A percentile compares a stretch with the other conserved stretches of the same genome.
Conservation (phyloP, 2,329 filamentous ascomycete species). For the Sphaerulina musiva region DNA sequence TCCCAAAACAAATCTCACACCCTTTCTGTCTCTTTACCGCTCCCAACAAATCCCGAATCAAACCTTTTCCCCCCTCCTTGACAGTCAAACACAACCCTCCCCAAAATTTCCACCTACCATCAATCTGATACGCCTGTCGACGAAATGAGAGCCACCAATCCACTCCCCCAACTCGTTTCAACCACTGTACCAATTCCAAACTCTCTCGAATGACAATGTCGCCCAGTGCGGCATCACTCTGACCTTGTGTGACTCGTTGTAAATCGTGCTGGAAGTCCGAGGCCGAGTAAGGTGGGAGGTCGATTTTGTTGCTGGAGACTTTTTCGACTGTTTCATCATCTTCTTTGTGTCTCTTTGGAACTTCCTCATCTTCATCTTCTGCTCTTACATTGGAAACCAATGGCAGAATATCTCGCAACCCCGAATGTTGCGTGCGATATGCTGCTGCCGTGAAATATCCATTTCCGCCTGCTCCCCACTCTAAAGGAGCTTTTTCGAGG, state of each 20-base stretch:
- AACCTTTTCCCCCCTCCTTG: constrained; percentile 53
- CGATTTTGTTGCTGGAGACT: constrained; percentile 36
- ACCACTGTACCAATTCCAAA: constrained; percentile 27
- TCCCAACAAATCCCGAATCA: constrained; percentile 46
- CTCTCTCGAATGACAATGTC: constrained; percentile 42
- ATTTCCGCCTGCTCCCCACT: constrained; percentile 56
- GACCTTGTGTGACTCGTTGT: constrained; percentile 49
- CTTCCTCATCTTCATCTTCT: constrained; percentile 21
- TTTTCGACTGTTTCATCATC: no score
- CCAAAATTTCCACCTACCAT: constrained; percentile 59
- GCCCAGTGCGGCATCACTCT: constrained; percentile 47
- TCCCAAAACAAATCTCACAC: constrained; percentile 44
- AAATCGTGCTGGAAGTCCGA: constrained; percentile 53
- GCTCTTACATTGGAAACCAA: constrained; percentile 54
- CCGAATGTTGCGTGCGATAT: constrained; percentile 52
- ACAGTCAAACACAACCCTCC: constrained; percentile 58
- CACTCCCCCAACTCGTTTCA: constrained; percentile 26
- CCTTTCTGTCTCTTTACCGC: constrained; percentile 40
- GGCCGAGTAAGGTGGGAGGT: constrained; percentile 52
- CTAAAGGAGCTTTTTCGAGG: constrained; percentile 54
- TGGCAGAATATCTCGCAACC: constrained; percentile 52
- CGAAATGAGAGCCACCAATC: constrained; percentile 52
- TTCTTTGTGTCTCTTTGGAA: no score
- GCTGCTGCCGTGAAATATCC: constrained; percentile 61
- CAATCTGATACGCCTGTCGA: constrained; percentile 59